phyloP scores from a whole-genome alignment of 495 filamentous ascomycete species.

The Talaromyces stipitatus region DNA sequence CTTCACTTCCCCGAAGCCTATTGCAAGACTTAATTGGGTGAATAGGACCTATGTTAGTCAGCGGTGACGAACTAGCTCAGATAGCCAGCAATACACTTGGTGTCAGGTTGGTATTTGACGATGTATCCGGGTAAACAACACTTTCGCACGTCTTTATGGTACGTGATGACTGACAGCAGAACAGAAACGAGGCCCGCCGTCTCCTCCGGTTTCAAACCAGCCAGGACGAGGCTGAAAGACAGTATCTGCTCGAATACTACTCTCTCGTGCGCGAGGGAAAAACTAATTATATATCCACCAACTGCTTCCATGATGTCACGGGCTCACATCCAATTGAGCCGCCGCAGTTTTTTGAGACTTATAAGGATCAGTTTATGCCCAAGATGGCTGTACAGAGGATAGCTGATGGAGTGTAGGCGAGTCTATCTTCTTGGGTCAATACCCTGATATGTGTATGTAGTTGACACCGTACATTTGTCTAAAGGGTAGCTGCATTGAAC shows the following conservation, averaged over 20 bases:
- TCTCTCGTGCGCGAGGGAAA: slow-evolving; percentile 51
- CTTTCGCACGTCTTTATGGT: not conserved
- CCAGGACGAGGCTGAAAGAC: slow-evolving; percentile 39
- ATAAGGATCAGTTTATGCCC: slow-evolving; percentile 37
- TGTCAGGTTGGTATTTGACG: slow-evolving; percentile 41
- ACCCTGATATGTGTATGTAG: not conserved
- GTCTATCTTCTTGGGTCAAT: not conserved
- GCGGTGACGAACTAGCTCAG: slow-evolving; percentile 43
- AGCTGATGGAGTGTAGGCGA: slow-evolving; percentile 7
- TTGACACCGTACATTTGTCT: too few species aligned
- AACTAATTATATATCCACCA: slow-evolving; percentile 52
- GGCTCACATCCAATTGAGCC: slow-evolving; percentile 41
- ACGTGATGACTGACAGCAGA: not conserved
- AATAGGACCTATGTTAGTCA: slow-evolving; percentile 41
- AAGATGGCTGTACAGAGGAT: slow-evolving; percentile 31
- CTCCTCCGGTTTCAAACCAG: slow-evolving; percentile 34
- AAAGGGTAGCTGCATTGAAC: too few species aligned
- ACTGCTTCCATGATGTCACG: slow-evolving; percentile 47
- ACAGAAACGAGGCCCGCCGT: slow-evolving; percentile 37
- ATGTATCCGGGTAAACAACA: slow-evolving; percentile 39
- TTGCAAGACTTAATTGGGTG: not conserved
- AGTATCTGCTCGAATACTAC: slow-evolving; percentile 52
- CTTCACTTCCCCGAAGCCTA: not conserved
- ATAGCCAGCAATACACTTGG: slow-evolving; percentile 43
- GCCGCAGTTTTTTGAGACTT: slow-evolving; percentile 45